Percentiles rank a stretch among this genome's conserved stretches.
These are phyloP conservation scores for Alternaria dauci DNA, from an alignment of 2,329 filamentous ascomycete genomes.

Conservation along the genomic window DNA sequence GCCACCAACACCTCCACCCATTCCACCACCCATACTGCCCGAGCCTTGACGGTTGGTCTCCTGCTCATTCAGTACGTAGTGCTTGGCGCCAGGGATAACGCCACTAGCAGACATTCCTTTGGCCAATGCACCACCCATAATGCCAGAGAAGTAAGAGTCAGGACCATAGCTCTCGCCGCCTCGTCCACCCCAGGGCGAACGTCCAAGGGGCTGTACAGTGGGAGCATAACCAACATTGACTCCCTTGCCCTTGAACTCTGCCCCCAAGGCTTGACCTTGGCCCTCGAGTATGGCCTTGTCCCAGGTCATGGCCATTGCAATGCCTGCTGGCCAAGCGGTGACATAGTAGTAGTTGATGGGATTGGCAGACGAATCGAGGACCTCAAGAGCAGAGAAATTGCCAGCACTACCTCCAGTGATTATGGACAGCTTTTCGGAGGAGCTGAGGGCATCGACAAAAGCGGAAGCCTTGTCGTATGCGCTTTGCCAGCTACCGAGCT, in stretches of 20 bases:
- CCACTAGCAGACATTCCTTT: constrained; percentile 21
- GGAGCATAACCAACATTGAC: constrained; percentile 36
- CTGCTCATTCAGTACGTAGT: constrained; percentile 13
- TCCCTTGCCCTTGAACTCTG: constrained; percentile 33
- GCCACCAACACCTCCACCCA: neutral
- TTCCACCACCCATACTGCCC: neutral
- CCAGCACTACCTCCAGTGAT: constrained; percentile 30
- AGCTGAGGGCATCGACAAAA: constrained; percentile 49
- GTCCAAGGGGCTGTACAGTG: constrained; percentile 35
- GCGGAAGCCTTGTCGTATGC: constrained; percentile 43
- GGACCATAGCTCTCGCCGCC: constrained; percentile 31
- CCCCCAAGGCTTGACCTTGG: constrained; percentile 22
- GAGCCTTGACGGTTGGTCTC: constrained; percentile 6
- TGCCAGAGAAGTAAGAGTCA: constrained; percentile 31
- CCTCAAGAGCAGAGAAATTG: constrained; percentile 14
- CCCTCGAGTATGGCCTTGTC: constrained; percentile 24
- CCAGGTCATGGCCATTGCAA: constrained; percentile 39
- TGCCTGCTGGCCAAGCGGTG: constrained; percentile 38
- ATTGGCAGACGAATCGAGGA: constrained; percentile 17
- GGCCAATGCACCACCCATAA: constrained; percentile 15
- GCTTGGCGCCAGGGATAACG: constrained; percentile 62
- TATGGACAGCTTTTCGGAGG: constrained; percentile 52
- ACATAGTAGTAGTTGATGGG: constrained; percentile 27
- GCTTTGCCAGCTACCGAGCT: constrained; percentile 19
- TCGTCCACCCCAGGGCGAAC: constrained; percentile 11